phyloP scores from a whole-genome alignment of 495 filamentous ascomycete genomes.

The Eremomyces bilateralis region DNA sequence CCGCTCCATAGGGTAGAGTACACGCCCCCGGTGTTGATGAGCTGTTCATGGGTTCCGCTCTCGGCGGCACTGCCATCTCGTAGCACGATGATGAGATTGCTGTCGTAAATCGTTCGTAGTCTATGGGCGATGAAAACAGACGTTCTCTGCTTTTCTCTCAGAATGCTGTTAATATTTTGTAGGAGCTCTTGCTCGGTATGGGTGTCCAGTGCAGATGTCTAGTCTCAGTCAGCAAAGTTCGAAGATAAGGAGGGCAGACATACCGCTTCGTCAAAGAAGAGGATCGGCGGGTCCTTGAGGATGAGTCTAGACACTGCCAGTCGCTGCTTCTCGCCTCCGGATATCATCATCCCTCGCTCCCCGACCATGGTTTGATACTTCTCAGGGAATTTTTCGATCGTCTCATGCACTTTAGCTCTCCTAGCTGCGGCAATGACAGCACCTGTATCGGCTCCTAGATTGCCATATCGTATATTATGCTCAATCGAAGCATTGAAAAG shows the following conservation, averaged over 20 bases:
- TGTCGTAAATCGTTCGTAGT: constrained; percentile 81
- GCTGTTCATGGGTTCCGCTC: constrained; percentile 60
- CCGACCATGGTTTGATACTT: constrained; percentile 86
- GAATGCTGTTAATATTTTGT: constrained; percentile 80
- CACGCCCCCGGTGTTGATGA: constrained; percentile 59
- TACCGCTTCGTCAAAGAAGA: constrained; percentile 94
- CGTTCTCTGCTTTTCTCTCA: constrained; percentile 71
- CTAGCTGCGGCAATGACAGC: constrained; percentile 55
- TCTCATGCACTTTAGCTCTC: constrained; percentile 66
- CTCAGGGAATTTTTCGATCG: constrained; percentile 53
- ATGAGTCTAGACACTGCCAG: constrained; percentile 71
- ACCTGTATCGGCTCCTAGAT: constrained; percentile 53
- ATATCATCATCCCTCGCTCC: constrained; percentile 96
- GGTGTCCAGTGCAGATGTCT: constrained; percentile 84
- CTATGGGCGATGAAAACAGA: constrained; percentile 90
- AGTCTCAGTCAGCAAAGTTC: constrained; percentile 4
- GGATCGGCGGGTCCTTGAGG: constrained; percentile 73
- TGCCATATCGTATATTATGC: constrained; percentile 92
- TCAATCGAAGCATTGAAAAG: constrained; percentile 90
- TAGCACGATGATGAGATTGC: constrained; percentile 76
- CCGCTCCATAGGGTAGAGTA: constrained; percentile 76
- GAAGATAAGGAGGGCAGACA: constrained; percentile 12
- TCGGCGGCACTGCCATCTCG: constrained; percentile 68
- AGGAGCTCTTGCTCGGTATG: constrained; percentile 86
- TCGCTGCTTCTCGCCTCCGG: constrained; percentile 88